Base-by-base conservation (phyloP, 164 flowering plant species). In the Warburgia ugandensis region DNA sequence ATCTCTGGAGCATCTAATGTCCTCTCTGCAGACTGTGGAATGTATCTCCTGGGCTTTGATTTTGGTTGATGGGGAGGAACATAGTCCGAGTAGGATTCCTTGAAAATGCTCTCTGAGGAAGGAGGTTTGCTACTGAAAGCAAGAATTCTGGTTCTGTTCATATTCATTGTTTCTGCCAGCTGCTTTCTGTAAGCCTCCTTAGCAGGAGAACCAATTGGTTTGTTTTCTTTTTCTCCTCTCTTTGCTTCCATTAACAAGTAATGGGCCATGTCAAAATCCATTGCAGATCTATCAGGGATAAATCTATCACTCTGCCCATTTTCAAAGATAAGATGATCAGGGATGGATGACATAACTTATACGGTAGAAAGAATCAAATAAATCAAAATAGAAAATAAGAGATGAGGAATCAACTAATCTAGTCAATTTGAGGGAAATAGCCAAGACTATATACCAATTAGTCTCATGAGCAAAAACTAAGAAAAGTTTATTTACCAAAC, bases 1-100 rank as follows among this genome's bases (percentile, higher is more conserved):
- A 78, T 51, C 29, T 74, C 86, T 33, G 86, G 83, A 17, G 83
- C 81, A 70, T 78, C 86, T 40, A 80, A 46, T 23, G 79, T 78
- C 62, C 79, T 76, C 61, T 77, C 86, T 1, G 83, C 75, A 1
- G 76, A 69, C 83, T 78, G 80, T 27, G 78, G 80, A 59, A 78
- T 78, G 68, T 68, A 51, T n/a, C 83, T 43, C 27, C 70, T 63
- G 37, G 78, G 58, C 62, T 75, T 75, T 11, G 69, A 59, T 52
- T 65, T 68, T 11, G 56, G 23, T 30, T 44, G 65, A 8, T 54
- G 60, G 20, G 51, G 48, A 29, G 62, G 29, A 30, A 31, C 28
- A 12, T 14, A 27, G 16, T 37, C 52, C 12, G 72, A 39, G 28
- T 31, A 39, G 14, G 25, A 39, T 36, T 70, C 73, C 14, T 47